Conservation (phyloP, 805 yeast species). For the Spathaspora passalidarum region DNA sequence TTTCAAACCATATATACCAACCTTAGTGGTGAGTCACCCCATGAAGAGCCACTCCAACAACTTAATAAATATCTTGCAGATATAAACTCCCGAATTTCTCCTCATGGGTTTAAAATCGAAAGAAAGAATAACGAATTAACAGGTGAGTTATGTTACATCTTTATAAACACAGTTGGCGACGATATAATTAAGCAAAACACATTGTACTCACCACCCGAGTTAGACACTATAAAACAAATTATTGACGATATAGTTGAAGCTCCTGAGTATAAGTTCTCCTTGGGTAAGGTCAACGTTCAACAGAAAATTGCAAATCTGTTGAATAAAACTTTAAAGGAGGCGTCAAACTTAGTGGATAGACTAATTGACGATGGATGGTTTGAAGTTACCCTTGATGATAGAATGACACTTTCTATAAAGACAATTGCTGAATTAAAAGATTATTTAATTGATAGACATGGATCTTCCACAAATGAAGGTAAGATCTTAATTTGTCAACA, state of each 20-base stretch:
- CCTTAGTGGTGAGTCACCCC: constrained; percentile 3
- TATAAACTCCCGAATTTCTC: constrained; percentile 30
- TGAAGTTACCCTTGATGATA: constrained; percentile 24
- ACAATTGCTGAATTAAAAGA: constrained; percentile 47
- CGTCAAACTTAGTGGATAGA: constrained; percentile 34
- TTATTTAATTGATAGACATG: constrained; percentile 44
- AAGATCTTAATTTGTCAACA: constrained; percentile 44
- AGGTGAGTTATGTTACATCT: constrained; percentile 29
- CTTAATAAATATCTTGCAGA: constrained; percentile 20
- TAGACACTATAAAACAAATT: constrained; percentile 41
- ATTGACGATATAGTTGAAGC: constrained; percentile 46
- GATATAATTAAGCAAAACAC: constrained; percentile 40
- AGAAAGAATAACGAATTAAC: constrained; percentile 34
- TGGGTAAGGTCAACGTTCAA: constrained; percentile 34
- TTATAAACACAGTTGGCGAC: constrained; percentile 40
- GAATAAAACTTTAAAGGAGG: constrained; percentile 31
- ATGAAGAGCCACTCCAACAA: background rate
- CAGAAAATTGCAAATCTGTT: constrained; percentile 23
- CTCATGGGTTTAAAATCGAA: constrained; percentile 43
- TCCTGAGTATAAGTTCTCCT: constrained; percentile 25
- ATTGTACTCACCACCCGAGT: constrained; percentile 32
- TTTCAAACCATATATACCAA: constrained; percentile 17
- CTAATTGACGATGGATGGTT: constrained; percentile 57
- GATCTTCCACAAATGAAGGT: constrained; percentile 27
- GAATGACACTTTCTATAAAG: constrained; percentile 38